Percentiles rank a stretch among this genome's conserved stretches.
Conservation (phyloP, 805 yeast genomes). For the Isabelozyma rhagii region DNA sequence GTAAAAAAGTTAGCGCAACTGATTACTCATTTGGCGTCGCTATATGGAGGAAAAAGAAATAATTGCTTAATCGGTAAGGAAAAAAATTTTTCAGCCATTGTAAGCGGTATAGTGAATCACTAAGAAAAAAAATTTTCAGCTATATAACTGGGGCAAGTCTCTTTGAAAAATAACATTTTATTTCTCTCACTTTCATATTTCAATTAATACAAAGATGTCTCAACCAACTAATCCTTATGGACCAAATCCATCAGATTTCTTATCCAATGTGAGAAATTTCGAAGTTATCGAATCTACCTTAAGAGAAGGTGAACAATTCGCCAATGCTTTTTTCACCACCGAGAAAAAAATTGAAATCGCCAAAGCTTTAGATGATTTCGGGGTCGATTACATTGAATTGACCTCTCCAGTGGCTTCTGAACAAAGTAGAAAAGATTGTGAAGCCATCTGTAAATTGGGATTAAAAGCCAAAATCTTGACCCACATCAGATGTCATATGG, state of each 20-base stretch:
- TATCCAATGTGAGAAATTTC: conserved; percentile 85
- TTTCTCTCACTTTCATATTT: background rate
- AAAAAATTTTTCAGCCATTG: background rate
- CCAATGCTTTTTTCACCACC: conserved; percentile 91
- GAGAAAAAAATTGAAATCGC: conserved; percentile 97
- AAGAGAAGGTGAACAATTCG: conserved; percentile 98
- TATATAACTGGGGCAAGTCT: background rate
- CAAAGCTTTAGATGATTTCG: conserved; percentile 93
- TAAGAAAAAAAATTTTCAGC: background rate
- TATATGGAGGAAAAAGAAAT: background rate
- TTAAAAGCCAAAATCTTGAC: conserved; percentile 93
- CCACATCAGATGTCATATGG: conserved; percentile 98
- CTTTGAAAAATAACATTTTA: background rate
- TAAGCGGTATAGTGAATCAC: background rate
- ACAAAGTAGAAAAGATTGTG: conserved; percentile 90
- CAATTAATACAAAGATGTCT: background rate
- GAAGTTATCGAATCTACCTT: conserved; percentile 93
- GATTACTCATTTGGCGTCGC: background rate
- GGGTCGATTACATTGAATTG: conserved; percentile 96
- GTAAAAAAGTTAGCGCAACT: background rate
- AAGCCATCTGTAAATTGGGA: conserved; percentile 96
- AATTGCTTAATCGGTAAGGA: background rate
- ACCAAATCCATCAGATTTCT: conserved; percentile 88
- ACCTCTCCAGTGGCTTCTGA: conserved; percentile 98
- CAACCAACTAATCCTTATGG: conserved; percentile 79